These are phyloP conservation scores for Colletotrichum siamense DNA, from an alignment of 2,329 filamentous ascomycete genomes.

Conservation along the genomic window DNA sequence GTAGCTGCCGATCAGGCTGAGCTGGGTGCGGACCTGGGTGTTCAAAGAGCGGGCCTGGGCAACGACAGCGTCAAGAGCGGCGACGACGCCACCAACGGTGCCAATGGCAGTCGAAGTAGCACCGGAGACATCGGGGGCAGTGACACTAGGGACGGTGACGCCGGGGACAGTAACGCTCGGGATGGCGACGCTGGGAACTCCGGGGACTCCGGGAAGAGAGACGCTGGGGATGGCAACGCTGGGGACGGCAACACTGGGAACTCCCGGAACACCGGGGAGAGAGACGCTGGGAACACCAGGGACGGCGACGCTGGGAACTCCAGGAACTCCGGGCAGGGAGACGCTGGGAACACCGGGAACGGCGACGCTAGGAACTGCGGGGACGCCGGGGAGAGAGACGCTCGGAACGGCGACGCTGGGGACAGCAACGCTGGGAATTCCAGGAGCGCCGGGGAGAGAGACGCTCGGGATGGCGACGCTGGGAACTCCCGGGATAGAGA, in stretches of 20 bases:
- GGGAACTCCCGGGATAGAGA: neutral
- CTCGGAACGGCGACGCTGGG: neutral
- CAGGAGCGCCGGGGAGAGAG: neutral
- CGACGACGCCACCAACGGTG: neutral
- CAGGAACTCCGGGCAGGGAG: neutral
- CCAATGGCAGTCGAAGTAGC: neutral
- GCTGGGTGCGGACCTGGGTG: neutral
- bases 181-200: neutral
- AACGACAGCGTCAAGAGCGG: neutral
- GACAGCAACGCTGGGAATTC: neutral
- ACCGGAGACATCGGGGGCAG: neutral
- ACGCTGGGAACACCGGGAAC: neutral
- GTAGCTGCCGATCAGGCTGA: neutral
- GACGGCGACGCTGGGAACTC: neutral
- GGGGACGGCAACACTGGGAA: neutral
- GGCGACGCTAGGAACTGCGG: neutral
- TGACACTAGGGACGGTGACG: neutral
- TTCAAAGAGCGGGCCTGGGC: neutral
- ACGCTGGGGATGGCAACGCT: neutral
- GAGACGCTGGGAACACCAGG: neutral
- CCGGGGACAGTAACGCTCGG: neutral
- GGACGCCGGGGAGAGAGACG: neutral
- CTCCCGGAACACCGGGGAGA: neutral
- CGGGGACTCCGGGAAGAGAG: neutral
- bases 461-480: neutral